phyloP scores from a whole-genome alignment of 768 basidiomycete genomes.

The Podaxis rugospora region DNA sequence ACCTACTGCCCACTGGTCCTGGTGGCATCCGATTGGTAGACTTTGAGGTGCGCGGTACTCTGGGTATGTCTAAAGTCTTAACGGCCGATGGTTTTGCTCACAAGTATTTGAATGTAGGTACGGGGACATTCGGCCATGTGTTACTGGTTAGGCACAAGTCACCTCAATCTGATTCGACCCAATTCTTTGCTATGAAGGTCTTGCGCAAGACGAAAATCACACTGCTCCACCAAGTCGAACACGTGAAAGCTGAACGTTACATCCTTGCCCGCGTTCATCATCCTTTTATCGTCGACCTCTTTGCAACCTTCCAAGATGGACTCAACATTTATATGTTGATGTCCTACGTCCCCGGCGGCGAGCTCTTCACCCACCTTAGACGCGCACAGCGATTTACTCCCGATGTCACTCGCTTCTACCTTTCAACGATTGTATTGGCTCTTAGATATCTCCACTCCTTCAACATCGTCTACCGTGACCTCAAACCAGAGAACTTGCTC shows the following conservation, averaged over 20 bases:
- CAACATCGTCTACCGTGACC: constrained; percentile 97
- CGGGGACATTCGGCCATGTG: constrained; percentile 94
- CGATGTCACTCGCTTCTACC: constrained; percentile 97
- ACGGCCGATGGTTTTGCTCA: constrained; percentile 5
- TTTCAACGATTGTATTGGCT: constrained; percentile 93
- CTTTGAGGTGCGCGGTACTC: constrained; percentile 75
- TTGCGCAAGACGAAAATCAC: constrained; percentile 84
- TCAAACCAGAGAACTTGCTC: constrained; percentile 98
- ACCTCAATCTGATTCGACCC: constrained; percentile 45
- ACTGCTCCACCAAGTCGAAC: constrained; percentile 91
- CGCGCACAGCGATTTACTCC: constrained; percentile 93
- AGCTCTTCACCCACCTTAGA: constrained; percentile 94
- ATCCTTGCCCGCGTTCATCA: constrained; percentile 91
- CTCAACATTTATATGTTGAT: constrained; percentile 98
- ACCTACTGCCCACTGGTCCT: constrained; percentile 51
- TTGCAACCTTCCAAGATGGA: constrained; percentile 92
- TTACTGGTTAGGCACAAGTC: constrained; percentile 77
- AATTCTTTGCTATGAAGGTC: constrained; percentile 85
- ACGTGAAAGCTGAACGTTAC: constrained; percentile 94
- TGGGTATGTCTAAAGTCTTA: constrained; percentile 10
- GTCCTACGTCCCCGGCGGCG: constrained; percentile 94
- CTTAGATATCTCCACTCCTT: constrained; percentile 92
- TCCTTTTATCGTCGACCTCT: constrained; percentile 96
- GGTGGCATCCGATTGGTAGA: constrained; percentile 65
- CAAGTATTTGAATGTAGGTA: constrained; percentile 46